A percentile compares a stretch with the other conserved stretches of the same genome.
These are phyloP conservation scores for Selenicereus undatus DNA, from an alignment of 148 eudicot species.

Conservation along the genomic window DNA sequence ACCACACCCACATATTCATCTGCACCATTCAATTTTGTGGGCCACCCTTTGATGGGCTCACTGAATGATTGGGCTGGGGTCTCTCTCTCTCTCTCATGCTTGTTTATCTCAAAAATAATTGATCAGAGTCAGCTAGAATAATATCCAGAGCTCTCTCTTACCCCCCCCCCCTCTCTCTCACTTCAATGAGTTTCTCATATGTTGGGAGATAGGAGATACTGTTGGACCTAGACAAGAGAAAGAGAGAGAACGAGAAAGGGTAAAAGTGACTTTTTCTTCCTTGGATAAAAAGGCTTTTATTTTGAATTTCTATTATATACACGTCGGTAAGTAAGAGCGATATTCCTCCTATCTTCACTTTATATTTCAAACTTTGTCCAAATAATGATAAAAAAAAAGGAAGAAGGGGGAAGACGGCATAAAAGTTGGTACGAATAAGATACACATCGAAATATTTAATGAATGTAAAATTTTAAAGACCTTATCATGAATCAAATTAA, in stretches of 20 bases:
- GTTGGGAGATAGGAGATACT: conserved; percentile 1
- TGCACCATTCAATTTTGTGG: conserved; percentile 35
- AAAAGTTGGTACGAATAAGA: too few species aligned
- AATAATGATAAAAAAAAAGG: too few species aligned
- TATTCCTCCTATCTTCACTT: not conserved
- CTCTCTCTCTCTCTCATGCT: conserved; percentile 18
- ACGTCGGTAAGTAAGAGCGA: too few species aligned
- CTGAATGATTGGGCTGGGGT: conserved; percentile 49
- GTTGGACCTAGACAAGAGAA: not conserved
- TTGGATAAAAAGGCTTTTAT: not conserved
- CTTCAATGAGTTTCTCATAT: not conserved
- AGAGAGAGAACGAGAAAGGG: not conserved
- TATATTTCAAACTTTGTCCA: not conserved
- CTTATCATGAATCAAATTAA: too few species aligned
- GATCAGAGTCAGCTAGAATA: not conserved
- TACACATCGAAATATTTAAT: too few species aligned
- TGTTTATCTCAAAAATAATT: not conserved
- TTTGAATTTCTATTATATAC: too few species aligned
- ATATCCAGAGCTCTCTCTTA: not conserved
- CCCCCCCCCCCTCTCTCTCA: not conserved
- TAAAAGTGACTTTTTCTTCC: too few species aligned
- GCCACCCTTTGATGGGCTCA: conserved; percentile 35
- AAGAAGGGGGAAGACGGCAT: too few species aligned
- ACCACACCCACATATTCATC: conserved; percentile 19
- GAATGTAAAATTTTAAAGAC: too few species aligned